Percentiles rank a stretch among this genome's conserved stretches.
phyloP scores from a whole-genome alignment of 805 yeast genomes.

The Candida sithepensis region DNA sequence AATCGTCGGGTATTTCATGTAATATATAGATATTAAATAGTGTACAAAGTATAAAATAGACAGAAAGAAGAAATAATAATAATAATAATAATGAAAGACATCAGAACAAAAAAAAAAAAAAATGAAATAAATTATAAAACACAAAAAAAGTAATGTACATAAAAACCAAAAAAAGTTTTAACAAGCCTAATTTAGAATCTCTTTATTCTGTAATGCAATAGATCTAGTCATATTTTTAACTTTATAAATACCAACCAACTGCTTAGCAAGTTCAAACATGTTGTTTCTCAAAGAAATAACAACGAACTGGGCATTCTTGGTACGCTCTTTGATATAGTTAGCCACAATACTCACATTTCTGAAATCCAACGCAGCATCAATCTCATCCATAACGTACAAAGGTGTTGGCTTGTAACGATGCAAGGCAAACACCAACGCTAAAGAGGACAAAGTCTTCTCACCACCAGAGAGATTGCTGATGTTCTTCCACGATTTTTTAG shows the following conservation, averaged over 20 bases:
- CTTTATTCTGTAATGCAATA: slow-evolving; percentile 69
- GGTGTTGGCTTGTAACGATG: slow-evolving; percentile 98
- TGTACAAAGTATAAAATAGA: too few relatives aligned
- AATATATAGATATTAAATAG: too few relatives aligned
- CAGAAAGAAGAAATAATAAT: too few relatives aligned
- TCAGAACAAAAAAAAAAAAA: too few relatives aligned
- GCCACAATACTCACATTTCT: slow-evolving; percentile 97
- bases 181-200: slow-evolving; percentile 23
- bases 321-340: slow-evolving; percentile 90
- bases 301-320: slow-evolving; percentile 93
- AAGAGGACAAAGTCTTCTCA: slow-evolving; percentile 90
- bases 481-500: slow-evolving; percentile 96
- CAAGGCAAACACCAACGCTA: slow-evolving; percentile 93
- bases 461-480: slow-evolving; percentile 96
- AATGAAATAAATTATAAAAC: neutral
- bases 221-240: slow-evolving; percentile 87
- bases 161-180: neutral
- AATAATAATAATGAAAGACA: too few relatives aligned
- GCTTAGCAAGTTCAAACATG: slow-evolving; percentile 96
- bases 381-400: slow-evolving; percentile 97
- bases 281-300: slow-evolving; percentile 94
- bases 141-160: slow-evolving; percentile 1
- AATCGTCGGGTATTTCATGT: too few relatives aligned
- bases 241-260: slow-evolving; percentile 92
- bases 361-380: slow-evolving; percentile 97